These are phyloP conservation scores for Calonectria ilicicola DNA, from an alignment of 2,329 filamentous ascomycete genomes.

Conservation along the genomic window DNA sequence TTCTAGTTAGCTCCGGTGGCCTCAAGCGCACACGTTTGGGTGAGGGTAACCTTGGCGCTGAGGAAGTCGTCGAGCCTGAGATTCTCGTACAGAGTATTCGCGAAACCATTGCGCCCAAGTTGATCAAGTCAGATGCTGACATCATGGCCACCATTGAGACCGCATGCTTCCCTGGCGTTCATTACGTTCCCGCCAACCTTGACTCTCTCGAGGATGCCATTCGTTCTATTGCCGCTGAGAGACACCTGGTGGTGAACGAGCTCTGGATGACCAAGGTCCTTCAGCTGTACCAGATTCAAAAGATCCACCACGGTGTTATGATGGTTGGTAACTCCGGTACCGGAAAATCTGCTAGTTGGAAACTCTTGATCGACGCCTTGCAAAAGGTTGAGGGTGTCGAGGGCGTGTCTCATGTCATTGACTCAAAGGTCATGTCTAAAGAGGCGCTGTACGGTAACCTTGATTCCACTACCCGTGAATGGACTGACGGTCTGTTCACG, in stretches of 20 bases:
- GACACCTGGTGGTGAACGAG: constrained; percentile 90
- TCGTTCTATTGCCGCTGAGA: constrained; percentile 82
- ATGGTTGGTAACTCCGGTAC: constrained; percentile 99
- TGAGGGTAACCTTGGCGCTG: constrained; percentile 69
- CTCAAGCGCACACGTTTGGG: constrained; percentile 86
- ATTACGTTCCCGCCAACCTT: constrained; percentile 92
- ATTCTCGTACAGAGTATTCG: constrained; percentile 99
- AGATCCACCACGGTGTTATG: constrained; percentile 99
- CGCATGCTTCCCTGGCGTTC: constrained; percentile 89
- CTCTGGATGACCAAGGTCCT: constrained; percentile 98
- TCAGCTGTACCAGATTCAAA: constrained; percentile 97
- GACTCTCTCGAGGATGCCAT: constrained; percentile 85
- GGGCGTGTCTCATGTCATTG: constrained; percentile 96
- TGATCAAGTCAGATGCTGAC: constrained; percentile 92
- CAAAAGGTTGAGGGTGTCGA: constrained; percentile 93
- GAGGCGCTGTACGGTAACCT: constrained; percentile 96
- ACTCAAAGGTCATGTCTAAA: constrained; percentile 99
- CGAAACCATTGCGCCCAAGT: constrained; percentile 97
- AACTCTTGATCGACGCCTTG: constrained; percentile 88
- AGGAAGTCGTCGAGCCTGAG: constrained; percentile 88
- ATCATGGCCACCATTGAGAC: constrained; percentile 87
- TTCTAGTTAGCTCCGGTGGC: constrained; percentile 96
- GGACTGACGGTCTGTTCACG: constrained; percentile 98
- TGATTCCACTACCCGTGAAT: constrained; percentile 96
- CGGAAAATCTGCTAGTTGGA: constrained; percentile 97